These are phyloP conservation scores for Tricholoma flavovirens DNA, from an alignment of 768 basidiomycete genomes.

Conservation along the genomic window DNA sequence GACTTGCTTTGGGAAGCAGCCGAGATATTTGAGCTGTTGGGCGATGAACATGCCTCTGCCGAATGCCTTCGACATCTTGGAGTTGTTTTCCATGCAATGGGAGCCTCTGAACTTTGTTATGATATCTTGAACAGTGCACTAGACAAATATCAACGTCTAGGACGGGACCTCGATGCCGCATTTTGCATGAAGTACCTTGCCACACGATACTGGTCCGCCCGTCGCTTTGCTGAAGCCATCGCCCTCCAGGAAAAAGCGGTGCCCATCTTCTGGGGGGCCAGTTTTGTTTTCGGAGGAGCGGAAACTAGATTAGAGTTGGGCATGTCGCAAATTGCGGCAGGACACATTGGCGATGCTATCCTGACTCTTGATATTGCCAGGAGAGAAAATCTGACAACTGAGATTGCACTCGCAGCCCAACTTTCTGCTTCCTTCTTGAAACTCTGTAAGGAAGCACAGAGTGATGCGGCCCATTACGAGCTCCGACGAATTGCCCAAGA, in stretches of 20 bases:
- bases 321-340: background rate
- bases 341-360: conserved; percentile 6
- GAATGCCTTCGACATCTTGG: conserved; percentile 4
- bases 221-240: no score
- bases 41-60: conserved; percentile 5
- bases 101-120: conserved; percentile 3
- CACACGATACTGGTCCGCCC: no score
- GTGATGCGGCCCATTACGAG: no score
- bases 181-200: no score
- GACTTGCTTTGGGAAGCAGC: conserved; percentile 3
- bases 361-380: conserved; percentile 8
- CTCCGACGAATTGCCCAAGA: no score
- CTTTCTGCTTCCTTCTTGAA: no score
- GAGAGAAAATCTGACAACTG: no score
- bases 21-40: conserved; percentile 1
- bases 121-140: no score
- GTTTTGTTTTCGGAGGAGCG: conserved; percentile 8
- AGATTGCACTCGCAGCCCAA: no score
- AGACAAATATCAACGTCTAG: no score
- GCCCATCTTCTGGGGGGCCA: conserved; percentile 7
- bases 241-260: background rate
- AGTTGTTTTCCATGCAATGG: background rate
- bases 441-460: no score
- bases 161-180: conserved; percentile 4
- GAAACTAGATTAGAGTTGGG: conserved; percentile 8